phyloP scores from a whole-genome alignment of 2,329 filamentous ascomycete species.

The Hypoxylon sp. region DNA sequence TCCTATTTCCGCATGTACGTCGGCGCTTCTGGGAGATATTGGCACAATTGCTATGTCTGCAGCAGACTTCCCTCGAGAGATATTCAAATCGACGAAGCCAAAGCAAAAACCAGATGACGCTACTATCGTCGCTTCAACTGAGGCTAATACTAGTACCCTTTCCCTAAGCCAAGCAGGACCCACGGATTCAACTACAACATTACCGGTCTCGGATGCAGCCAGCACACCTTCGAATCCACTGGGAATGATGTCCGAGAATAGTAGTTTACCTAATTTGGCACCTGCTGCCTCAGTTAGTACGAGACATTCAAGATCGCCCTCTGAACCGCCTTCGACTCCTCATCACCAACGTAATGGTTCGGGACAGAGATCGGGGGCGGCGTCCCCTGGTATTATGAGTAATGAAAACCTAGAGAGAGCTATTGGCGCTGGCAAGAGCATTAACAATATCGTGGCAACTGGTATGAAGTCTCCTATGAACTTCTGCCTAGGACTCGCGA shows the following conservation, averaged over 20 bases:
- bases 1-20: constrained; percentile 82
- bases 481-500: constrained; percentile 84
- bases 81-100: constrained; percentile 62
- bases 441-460: constrained; percentile 80
- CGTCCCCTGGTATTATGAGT: constrained; percentile 50
- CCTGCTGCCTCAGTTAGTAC: constrained; percentile 31
- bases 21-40: constrained; percentile 86
- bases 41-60: constrained; percentile 86
- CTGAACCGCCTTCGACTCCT: constrained; percentile 29
- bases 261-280: constrained; percentile 34
- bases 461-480: constrained; percentile 87
- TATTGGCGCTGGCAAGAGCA: constrained; percentile 75
- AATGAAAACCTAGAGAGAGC: constrained; percentile 68
- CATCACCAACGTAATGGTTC: constrained; percentile 28
- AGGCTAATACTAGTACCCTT: constrained; percentile 23
- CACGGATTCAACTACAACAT: constrained; percentile 29
- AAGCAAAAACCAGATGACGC: constrained; percentile 45
- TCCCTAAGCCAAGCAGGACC: constrained; percentile 16
- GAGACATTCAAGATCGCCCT: constrained; percentile 30
- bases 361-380: constrained; percentile 20
- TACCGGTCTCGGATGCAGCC: constrained; percentile 32
- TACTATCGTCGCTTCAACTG: constrained; percentile 23
- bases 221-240: constrained; percentile 39
- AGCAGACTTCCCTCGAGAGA: constrained; percentile 76
- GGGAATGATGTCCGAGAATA: constrained; percentile 38